phyloP scores from a whole-genome alignment of 495 filamentous ascomycete species.

The Aspergillus hancockii region DNA sequence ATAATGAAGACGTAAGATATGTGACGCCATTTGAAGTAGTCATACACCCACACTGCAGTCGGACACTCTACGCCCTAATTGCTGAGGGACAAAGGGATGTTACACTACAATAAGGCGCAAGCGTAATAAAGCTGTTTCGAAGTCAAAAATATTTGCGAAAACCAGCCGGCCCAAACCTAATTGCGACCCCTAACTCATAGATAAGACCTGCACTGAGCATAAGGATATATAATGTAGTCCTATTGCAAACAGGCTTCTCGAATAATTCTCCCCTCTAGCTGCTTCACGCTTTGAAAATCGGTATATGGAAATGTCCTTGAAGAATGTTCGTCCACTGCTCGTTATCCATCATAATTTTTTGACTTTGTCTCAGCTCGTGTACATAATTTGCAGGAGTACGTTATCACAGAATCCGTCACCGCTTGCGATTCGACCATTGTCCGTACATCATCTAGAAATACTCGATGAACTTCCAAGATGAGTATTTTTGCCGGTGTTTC shows the following conservation, averaged over 20 bases:
- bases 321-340: conserved; percentile 19
- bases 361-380: conserved; percentile 26
- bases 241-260: neutral
- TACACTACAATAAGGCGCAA: neutral
- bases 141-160: neutral
- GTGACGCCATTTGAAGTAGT: neutral
- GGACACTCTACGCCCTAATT: too few relatives aligned
- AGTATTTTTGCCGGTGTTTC: conserved; percentile 3
- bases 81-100: neutral
- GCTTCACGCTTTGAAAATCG: neutral
- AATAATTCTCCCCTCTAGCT: neutral
- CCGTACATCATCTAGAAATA: conserved; percentile 3
- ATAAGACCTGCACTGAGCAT: neutral
- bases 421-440: conserved; percentile 4
- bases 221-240: neutral
- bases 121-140: neutral
- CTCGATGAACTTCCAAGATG: conserved; percentile 2
- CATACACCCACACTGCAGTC: neutral
- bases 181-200: neutral
- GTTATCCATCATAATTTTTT: conserved; percentile 29
- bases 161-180: neutral
- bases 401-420: conserved; percentile 18
- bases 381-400: conserved; percentile 21
- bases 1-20: neutral
- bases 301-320: conserved; percentile 1